Evolutionary conservation across 1,284 basidiomycete species (phyloP).

Genomic region (Fomitiporia mediterranea): DNA sequence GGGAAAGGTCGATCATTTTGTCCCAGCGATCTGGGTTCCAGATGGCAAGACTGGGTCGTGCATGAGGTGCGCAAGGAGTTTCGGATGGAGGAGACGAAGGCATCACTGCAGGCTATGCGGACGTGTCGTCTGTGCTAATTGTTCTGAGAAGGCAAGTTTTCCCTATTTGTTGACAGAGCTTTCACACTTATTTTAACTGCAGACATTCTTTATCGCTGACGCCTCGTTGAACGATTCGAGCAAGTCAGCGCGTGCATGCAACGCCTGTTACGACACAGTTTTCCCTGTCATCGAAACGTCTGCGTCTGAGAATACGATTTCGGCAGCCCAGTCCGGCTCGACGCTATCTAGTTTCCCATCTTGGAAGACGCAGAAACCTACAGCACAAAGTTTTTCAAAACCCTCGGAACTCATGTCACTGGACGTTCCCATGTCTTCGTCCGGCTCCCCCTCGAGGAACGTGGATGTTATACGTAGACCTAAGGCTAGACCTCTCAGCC

Average conservation of each 20-base stretch:
- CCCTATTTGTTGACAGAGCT: background rate
- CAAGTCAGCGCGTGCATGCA: slow-evolving; percentile 77
- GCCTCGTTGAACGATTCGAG: slow-evolving; percentile 41
- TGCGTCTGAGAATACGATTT: slow-evolving; percentile 22
- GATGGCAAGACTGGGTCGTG: slow-evolving; percentile 78
- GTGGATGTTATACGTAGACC: slow-evolving; percentile 14
- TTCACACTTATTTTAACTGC: background rate
- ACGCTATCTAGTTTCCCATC: slow-evolving; percentile 48
- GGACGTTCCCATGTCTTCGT: slow-evolving; percentile 36
- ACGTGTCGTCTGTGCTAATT: slow-evolving; percentile 76
- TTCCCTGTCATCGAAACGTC: slow-evolving; percentile 60
- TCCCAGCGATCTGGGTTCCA: slow-evolving; percentile 90
- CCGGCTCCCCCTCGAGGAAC: slow-evolving; percentile 10
- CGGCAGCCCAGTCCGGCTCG: slow-evolving; percentile 18
- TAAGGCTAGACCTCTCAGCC: slow-evolving; percentile 17
- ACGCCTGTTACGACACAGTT: slow-evolving; percentile 80
- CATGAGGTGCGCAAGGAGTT: slow-evolving; percentile 75
- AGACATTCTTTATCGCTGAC: slow-evolving; percentile 79
- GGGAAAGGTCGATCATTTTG: slow-evolving; percentile 77
- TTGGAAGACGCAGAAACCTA: slow-evolving; percentile 25
- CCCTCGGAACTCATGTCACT: slow-evolving; percentile 37
- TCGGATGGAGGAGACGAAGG: slow-evolving; percentile 77
- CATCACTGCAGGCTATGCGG: slow-evolving; percentile 93
- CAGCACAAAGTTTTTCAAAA: background rate
- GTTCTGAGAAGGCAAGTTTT: slow-evolving; percentile 67